Evolutionary conservation across 129 eudicot species (phyloP), one percentile per base, ranked within the genome.

Genomic region (Flaveria trinervia): DNA sequence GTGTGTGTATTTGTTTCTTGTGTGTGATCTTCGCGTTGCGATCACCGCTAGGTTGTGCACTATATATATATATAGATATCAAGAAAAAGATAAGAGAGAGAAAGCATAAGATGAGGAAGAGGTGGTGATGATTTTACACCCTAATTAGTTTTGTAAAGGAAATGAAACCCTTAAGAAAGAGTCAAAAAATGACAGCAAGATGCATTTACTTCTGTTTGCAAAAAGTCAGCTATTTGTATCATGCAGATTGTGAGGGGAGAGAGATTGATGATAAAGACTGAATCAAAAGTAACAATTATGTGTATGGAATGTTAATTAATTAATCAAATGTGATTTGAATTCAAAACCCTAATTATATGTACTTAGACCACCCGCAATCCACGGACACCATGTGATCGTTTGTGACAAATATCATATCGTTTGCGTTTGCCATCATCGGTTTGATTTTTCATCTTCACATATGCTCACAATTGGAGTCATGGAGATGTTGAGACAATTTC

Each of bases 121-220:
- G 71, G 70, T 33, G 20, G 71, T 45, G 82, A 73, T 67, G 84
- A 55, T 61, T 74, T 70, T 46, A 81, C 71, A 75, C 84, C 71
- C 72, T 75, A 33, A 20, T 20, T 20, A 33, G 7, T 33, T 33
- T 33, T 33, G 39, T 33, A 45, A 45, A 45, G 49, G 49, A 65
- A 39, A 70, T 54, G 79, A 80, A 80, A 80, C 46, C 74, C 78
- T 80, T 57, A 72, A 67, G 61, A 76, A 77, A 66, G 82, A 82
- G 86, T 82, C 86, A 82, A 82, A 72, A 71, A 83, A 77, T 60
- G 83, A 73, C 86, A 82, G 83, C 86, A 82, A 77, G 64, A 49
- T 12, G 86, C 86, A 82, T 82, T 82, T 82, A 82, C 86, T 82
- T 33, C 8, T 3, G 61, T 77, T 75, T 77, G 83, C 71, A 66